Evolutionary conservation across 371 early-diverging fungal species (phyloP), one percentile per base, ranked within the genome.

Genomic region (Rhizomucor miehei): DNA sequence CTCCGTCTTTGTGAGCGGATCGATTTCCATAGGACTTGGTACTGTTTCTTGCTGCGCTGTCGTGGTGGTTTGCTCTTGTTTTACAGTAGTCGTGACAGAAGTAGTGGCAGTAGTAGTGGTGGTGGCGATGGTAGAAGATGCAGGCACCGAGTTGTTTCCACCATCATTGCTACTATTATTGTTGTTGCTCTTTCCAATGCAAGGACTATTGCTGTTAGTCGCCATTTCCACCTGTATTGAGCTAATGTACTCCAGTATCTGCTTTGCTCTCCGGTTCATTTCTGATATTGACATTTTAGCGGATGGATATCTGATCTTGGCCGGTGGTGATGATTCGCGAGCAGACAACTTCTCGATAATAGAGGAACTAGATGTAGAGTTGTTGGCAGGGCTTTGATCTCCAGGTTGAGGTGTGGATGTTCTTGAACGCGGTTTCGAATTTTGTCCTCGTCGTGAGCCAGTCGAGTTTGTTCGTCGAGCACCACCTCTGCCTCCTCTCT

Each of bases 261-360:
- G 79, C 44, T 79, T 76, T 8, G 80, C 74, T 10, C 86, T 73
- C 52, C 78, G 77, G 51, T 67, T 76, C 86, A 84, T 86, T 46
- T 86, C 84, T 4, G 68, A 67, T 14, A 86, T 57, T 1, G 78
- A 56, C 73, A 83, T 78, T 37, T 71, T 67, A 16, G 81, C 35
- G 34, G 71, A 62, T 14, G 84, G 83, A 41, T 73, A 73, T 46
- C 75, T 75, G 20, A 79, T 56, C 44, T 73, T 75, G 11, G 80
- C 72, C 19, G 82, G 79, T 6, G 77, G 74, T 1, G 76, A 69
- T 6, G 63, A 43, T 35, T 66, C 71, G 38, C 75, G 57, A 0
- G 66, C 50, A 1, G 36, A 23, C 11, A 69, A 23, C 35, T 58
- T 50, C 23, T 57, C 57, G 44, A 61, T 52, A 14, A 61, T 35